These are phyloP conservation scores for Naganishia sp. DNA, from an alignment of 1,284 basidiomycete genomes.

Conservation along the genomic window DNA sequence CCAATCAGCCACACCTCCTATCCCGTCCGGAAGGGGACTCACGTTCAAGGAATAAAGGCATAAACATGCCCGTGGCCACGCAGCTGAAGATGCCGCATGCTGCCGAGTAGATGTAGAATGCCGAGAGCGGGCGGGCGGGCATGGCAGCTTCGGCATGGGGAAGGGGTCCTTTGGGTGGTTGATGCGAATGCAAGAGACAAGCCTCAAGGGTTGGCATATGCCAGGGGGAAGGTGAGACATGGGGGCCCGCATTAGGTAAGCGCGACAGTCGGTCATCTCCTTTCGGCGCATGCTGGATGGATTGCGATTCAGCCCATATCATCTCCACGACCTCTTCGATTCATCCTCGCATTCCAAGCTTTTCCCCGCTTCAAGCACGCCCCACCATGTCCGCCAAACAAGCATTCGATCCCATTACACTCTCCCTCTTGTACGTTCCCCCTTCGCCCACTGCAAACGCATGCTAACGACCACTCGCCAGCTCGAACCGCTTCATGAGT, in stretches of 20 bases:
- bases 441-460: too few species aligned
- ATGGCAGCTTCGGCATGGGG: not conserved
- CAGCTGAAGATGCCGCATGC: constrained; percentile 51
- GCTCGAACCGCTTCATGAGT: constrained; percentile 42
- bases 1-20: not conserved
- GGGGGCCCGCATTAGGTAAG: too few species aligned
- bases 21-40: constrained; percentile 27
- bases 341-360: too few species aligned
- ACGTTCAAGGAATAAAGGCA: constrained; percentile 53
- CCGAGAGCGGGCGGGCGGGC: constrained; percentile 20
- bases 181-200: not conserved
- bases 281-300: too few species aligned
- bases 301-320: too few species aligned
- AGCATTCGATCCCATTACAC: constrained; percentile 27
- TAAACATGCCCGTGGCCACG: constrained; percentile 49
- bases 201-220: not conserved
- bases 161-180: not conserved
- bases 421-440: constrained; percentile 30
- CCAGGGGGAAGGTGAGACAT: not conserved
- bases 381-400: constrained; percentile 9
- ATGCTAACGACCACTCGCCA: not conserved
- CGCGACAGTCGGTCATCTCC: too few species aligned
- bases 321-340: too few species aligned
- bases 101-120: constrained; percentile 48
- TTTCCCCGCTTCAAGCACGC: too few species aligned